Evolutionary conservation across 2,329 filamentous ascomycete species (phyloP), one percentile per base, ranked within the genome.

Genomic region (Pestalotiopsis sp.): DNA sequence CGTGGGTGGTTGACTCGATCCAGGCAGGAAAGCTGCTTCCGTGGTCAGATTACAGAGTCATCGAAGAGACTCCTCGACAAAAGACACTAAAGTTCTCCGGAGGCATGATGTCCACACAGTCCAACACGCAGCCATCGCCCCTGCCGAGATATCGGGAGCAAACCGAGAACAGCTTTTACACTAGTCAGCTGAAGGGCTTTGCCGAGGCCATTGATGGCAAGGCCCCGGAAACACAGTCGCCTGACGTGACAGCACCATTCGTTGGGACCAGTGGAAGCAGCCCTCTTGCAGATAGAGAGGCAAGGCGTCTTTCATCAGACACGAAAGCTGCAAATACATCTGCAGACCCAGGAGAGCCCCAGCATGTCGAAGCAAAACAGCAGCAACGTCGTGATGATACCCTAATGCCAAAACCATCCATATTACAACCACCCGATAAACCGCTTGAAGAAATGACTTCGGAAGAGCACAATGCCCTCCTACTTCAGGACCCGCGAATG

Each of bases 1-100:
- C 93, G 23, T 99, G 96, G 96, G 88, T 99, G 3, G 91, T 94
- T 14, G 95, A 99, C 74, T 98, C 95, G 70, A 89, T 98, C 60
- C 85, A 89, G 68, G 93, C 93, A 6, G 94, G 94, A 5, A 92
- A 88, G 75, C 81, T 98, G 59, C 83, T 98, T 36, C 92, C 95
- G 0, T 99, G 97, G 96, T 86, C 92, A 70, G 85, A 90, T 13
- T 99, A 96, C 77, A 89, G 93, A 38, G 90, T 98, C 0, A 83
- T 98, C 3, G 93, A 96, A 72, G 93, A 97, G 78, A 94, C 94
- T 0, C 89, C 91, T 0, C 88, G 90, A 11, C 96, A 99, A 80
- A 94, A 93, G 74, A 86, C 95, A 1, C 83, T 99, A 63, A 86
- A 82, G 66, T 84, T 91, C 39, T 82, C 85, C 71, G 84, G 83